These are phyloP conservation scores for Hymenoscyphus fructigenus DNA, from an alignment of 2,329 filamentous ascomycete genomes.

Conservation along the genomic window DNA sequence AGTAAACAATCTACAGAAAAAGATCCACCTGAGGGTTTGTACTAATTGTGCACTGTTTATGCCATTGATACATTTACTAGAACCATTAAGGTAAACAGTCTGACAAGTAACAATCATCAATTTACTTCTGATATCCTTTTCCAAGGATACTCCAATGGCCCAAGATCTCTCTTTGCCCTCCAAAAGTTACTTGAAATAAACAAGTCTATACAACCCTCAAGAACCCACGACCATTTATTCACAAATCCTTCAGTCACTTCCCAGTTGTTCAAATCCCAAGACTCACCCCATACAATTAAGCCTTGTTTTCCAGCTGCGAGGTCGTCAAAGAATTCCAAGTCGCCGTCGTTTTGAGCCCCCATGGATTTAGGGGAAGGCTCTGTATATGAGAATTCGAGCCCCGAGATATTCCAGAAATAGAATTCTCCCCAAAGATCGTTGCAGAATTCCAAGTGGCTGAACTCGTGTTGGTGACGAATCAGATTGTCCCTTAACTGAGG, in stretches of 20 bases:
- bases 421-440: conserved; percentile 26
- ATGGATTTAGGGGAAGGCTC: not conserved
- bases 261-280: conserved; percentile 5
- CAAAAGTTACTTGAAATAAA: conserved; percentile 6
- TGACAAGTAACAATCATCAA: not conserved
- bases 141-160: not conserved
- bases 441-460: conserved; percentile 23
- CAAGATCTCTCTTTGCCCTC: conserved; percentile 8
- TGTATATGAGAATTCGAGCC: not conserved
- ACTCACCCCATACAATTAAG: not conserved
- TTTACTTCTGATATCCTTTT: not conserved
- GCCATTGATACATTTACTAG: too few relatives aligned
- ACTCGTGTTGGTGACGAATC: conserved; percentile 20
- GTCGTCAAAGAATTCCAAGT: not conserved
- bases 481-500: conserved; percentile 26
- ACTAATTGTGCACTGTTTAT: too few relatives aligned
- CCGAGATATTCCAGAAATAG: not conserved
- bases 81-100: too few relatives aligned
- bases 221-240: conserved; percentile 10
- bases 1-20: too few relatives aligned
- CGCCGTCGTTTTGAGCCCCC: not conserved
- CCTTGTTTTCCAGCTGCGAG: not conserved
- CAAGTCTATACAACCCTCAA: conserved; percentile 4
- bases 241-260: conserved; percentile 10
- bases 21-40: too few relatives aligned